Evolutionary conservation across 331 rosid species (phyloP), one percentile per base, ranked within the genome.

Genomic region (Cydonia oblonga): DNA sequence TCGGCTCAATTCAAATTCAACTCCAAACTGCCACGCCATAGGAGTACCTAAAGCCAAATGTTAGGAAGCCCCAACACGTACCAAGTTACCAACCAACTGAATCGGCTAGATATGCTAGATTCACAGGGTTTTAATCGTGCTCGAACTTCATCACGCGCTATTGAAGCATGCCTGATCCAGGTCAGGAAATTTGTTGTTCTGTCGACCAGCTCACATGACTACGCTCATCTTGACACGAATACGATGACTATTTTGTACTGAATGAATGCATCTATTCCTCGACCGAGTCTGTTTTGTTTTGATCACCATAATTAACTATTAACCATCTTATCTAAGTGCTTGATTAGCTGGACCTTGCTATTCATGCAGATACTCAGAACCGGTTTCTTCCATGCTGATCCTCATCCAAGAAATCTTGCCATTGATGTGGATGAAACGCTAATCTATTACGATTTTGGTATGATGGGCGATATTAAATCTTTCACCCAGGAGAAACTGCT

Each of bases 331-430:
- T 24, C 35, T 56, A 42, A 42, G 49, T 40, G n/a, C 28, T 15
- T 40, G 70, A 70, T 71, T 29, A 29, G 64, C 67, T 71, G 42
- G 23, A 44, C 51, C 53, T 66, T 66, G 33, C 56, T 61, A 7
- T 68, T 28, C 65, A 23, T 71, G 78, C 89, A 93, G 98, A 89
- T 93, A 77, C 79, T 93, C 67, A 93, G 70, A 85, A 91, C 98
- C 0, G 98, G 97, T 60, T 93, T 93, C 86, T 93, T 93, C 75
- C 98, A 93, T 68, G 98, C 98, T 6, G 98, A 93, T 81, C 98
- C 98, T 69, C 97, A 91, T 85, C 98, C 97, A 51, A 96, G 97
- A 84, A 93, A 93, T 81, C 96, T 89, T 44, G 97, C 97, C 26
- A 67, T 95, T 11, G 99, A 95, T 68, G 81, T 83, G 69, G 96